Evolutionary conservation across 495 filamentous ascomycete species (phyloP), one percentile per base, ranked within the genome.

Genomic region (Gamarada debralockiae): DNA sequence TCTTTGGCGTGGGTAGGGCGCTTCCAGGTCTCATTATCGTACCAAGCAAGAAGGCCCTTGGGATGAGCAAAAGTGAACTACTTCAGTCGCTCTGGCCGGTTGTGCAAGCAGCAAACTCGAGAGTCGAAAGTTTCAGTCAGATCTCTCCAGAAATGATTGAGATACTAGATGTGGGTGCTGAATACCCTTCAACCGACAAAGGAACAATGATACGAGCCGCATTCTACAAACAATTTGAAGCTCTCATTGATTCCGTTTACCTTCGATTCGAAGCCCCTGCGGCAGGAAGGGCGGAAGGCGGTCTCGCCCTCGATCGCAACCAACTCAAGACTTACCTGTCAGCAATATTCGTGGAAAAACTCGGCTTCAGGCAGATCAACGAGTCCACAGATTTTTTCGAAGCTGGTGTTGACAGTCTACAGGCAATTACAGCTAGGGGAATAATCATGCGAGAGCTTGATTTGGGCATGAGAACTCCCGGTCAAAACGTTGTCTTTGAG

Each of bases 1-100:
- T 87, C 1, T 76, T 88, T 48, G 84, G 81, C 3, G 60, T 73
- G 1, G 73, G 67, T 13, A 72, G 68, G 25, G 56, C 72, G 3
- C 67, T 73, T 12, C 79, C 81, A 0, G 81, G 81, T 0, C 53
- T 82, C 0, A 56, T 86, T n/a, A 45, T 84, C 18, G 73, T 83
- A 51, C 70, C 68, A 14, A 57, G 68, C 0, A 63, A 70, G 29
- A 62, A 53, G 23, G 61, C 66, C 12, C 56, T 22, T 21, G 50
- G 24, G 12, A 55, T 75, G 42, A 46, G 65, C 0, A 66, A 74
- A 3, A 57, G 64, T 0, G 65, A 73, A 10, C 74, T 72, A 36
- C 40, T 82, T 2, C 56, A 73, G 14, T 31, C 53, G 7, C 61
- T 84, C 12, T 79, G 76, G 73, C 72, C 75, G 4, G 58, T 62